Evolutionary conservation across 2,329 filamentous ascomycete genomes (phyloP).

Genomic region (Aspergillus pseudoterreus): DNA sequence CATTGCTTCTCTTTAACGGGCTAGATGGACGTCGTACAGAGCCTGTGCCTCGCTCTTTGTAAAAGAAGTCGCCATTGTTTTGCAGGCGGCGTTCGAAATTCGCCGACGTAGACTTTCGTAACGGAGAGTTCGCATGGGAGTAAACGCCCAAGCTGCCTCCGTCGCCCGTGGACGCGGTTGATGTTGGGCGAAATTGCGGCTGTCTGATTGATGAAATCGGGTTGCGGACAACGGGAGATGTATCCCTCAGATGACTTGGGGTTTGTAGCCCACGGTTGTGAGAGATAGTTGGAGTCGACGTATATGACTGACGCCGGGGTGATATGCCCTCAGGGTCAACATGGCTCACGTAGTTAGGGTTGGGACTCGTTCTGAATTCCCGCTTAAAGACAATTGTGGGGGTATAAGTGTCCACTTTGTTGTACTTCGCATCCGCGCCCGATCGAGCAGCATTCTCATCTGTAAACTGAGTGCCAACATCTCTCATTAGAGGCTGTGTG

Average conservation of each 20-base stretch:
- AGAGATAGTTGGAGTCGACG: constrained; percentile 43
- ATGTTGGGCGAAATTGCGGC: constrained; percentile 50
- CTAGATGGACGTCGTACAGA: constrained; percentile 38
- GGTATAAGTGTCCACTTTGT: constrained; percentile 60
- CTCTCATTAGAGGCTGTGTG: constrained; percentile 73
- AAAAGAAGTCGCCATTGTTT: constrained; percentile 35
- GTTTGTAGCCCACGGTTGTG: constrained; percentile 33
- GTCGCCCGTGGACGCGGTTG: constrained; percentile 45
- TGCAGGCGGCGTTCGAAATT: constrained; percentile 45
- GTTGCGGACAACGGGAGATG: constrained; percentile 41
- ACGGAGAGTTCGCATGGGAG: constrained; percentile 73
- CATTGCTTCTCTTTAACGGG: constrained; percentile 42
- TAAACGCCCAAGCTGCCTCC: constrained; percentile 79
- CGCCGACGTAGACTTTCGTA: constrained; percentile 71
- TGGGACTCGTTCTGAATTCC: constrained; percentile 76
- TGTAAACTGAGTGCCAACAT: constrained; percentile 75
- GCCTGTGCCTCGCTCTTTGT: constrained; percentile 33
- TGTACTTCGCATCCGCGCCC: constrained; percentile 41
- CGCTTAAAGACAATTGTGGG: constrained; percentile 65
- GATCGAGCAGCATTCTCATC: constrained; percentile 34
- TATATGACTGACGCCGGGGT: constrained; percentile 37
- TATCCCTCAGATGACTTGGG: constrained; percentile 46
- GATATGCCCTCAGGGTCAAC: constrained; percentile 62
- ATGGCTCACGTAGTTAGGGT: constrained; percentile 72
- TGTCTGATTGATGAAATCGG: constrained; percentile 49